A percentile compares a stretch with the other conserved stretches of the same genome.
phyloP scores from a whole-genome alignment of 306 rosid genomes.

The Trifolium repens region DNA sequence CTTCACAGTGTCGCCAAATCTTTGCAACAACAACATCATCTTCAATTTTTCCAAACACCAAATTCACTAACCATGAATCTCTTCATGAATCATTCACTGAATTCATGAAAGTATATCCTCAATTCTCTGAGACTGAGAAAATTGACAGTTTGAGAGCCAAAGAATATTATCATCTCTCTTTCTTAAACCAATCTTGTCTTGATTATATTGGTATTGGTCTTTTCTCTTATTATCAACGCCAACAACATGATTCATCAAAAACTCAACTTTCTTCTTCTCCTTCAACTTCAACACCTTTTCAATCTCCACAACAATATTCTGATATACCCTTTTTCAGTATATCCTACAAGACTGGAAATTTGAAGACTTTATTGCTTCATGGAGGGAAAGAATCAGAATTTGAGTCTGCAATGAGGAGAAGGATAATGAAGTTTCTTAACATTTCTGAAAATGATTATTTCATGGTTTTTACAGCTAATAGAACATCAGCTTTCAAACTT shows the following conservation, averaged over 20 bases:
- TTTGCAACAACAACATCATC: slow-evolving; percentile 68
- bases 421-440: slow-evolving; percentile 77
- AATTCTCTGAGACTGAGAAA: slow-evolving; percentile 62
- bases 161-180: slow-evolving; percentile 73
- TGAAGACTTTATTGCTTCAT: slow-evolving; percentile 77
- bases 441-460: slow-evolving; percentile 76
- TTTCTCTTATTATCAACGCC: slow-evolving; percentile 75
- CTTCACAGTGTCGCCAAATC: slow-evolving; percentile 69
- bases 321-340: slow-evolving; percentile 77
- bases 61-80: slow-evolving; percentile 88
- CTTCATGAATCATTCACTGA: slow-evolving; percentile 69
- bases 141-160: slow-evolving; percentile 70
- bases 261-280: slow-evolving; percentile 56
- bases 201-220: slow-evolving; percentile 96
- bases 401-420: slow-evolving; percentile 74
- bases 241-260: slow-evolving; percentile 51
- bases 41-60: slow-evolving; percentile 73
- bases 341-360: slow-evolving; percentile 77
- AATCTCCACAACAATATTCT: slow-evolving; percentile 45
- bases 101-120: slow-evolving; percentile 71
- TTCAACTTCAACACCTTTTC: slow-evolving; percentile 26
- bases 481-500: slow-evolving; percentile 89
- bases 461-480: slow-evolving; percentile 94
- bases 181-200: slow-evolving; percentile 74
- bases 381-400: slow-evolving; percentile 68